These are phyloP conservation scores for Tillandsia fasciculata DNA, from an alignment of 176 grass and related monocot genomes.

Conservation along the genomic window DNA sequence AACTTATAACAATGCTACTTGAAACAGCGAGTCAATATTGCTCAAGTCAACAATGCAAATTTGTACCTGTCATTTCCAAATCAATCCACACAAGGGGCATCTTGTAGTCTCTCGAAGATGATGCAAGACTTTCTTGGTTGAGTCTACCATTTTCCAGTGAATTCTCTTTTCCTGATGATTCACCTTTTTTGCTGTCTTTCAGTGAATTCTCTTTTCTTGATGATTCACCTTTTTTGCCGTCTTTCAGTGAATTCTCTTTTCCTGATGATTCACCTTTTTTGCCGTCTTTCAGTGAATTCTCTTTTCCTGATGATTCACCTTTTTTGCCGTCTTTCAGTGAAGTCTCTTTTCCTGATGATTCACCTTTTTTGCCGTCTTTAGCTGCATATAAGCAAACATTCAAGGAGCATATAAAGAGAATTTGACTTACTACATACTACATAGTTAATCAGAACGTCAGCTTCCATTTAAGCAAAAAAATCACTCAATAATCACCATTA, in stretches of 20 bases:
- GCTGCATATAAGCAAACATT: conserved; percentile 18
- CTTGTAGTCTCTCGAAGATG: conserved; percentile 42
- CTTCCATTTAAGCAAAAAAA: background rate
- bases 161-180: background rate
- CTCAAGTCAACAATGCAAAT: conserved; percentile 3
- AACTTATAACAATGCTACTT: too few species aligned
- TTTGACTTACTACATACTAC: background rate
- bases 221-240: background rate
- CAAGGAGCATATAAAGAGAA: background rate
- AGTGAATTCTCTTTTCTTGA: background rate
- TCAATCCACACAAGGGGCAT: conserved; percentile 93
- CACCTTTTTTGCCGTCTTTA: conserved; percentile 18
- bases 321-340: background rate
- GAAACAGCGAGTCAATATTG: too few species aligned
- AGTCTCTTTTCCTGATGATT: conserved; percentile 11
- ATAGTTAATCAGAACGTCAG: background rate
- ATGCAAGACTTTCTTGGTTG: conserved; percentile 17
- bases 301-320: background rate
- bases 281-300: background rate
- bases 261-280: conserved; percentile 10
- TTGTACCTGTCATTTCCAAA: conserved; percentile 84
- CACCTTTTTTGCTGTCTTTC: background rate
- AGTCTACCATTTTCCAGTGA: conserved; percentile 1
- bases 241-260: background rate
- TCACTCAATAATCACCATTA: background rate